phyloP scores from a whole-genome alignment of 768 basidiomycete species.

The Suillus cothurnatus region DNA sequence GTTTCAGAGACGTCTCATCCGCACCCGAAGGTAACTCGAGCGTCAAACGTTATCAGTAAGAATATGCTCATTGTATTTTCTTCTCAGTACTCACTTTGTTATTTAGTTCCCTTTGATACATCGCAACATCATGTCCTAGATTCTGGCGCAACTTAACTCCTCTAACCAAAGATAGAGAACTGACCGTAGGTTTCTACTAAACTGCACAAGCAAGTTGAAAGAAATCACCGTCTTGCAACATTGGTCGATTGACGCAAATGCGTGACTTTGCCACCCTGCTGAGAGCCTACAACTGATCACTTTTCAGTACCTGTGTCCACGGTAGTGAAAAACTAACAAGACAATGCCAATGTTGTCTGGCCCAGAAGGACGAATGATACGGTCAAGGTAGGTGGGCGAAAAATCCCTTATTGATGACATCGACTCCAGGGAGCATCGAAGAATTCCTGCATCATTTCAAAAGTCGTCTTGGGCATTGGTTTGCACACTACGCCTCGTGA shows the following conservation, averaged over 20 bases:
- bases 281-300: neutral
- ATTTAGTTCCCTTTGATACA: neutral
- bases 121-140: neutral
- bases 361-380: neutral
- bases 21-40: neutral
- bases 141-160: neutral
- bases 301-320: neutral
- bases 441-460: neutral
- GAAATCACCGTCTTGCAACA: neutral
- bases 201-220: too few species aligned
- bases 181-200: neutral
- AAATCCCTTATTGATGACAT: neutral
- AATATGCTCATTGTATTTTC: neutral
- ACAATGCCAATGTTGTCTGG: neutral
- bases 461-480: too few species aligned
- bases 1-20: neutral
- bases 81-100: neutral
- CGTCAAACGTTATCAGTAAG: too few species aligned
- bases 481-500: neutral
- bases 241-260: neutral
- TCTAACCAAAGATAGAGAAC: neutral
- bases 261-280: neutral
- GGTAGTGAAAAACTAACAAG: too few species aligned
- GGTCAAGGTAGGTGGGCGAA: neutral
- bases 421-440: neutral